Percentiles rank a stretch among this genome's conserved stretches.
Evolutionary conservation across 179 eudicot species (phyloP).

Genomic region (Beta corolliflora): DNA sequence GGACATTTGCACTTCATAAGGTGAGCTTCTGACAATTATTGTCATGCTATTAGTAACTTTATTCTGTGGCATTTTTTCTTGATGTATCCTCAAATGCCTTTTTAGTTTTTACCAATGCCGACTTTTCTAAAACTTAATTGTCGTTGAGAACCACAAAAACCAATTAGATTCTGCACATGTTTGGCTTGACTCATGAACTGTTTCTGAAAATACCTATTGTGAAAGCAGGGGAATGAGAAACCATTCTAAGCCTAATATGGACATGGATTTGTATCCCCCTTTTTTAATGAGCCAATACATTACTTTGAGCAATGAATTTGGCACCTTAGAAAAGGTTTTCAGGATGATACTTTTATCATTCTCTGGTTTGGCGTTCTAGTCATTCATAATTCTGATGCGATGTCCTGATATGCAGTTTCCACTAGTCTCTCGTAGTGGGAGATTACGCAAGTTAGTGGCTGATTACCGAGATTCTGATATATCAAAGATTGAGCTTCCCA

Average conservation of each 20-base stretch:
- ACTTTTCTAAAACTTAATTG: no score
- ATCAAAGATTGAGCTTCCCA: constrained; percentile 59
- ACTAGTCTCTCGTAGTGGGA: constrained; percentile 78
- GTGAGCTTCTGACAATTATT: constrained; percentile 29
- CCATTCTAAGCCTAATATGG: no score
- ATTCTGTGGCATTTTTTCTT: no score
- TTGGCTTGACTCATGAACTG: no score
- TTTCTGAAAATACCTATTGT: no score
- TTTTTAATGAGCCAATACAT: no score
- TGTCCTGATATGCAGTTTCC: constrained; percentile 60
- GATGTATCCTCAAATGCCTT: background rate
- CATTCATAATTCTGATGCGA: constrained; percentile 14
- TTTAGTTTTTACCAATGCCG: background rate
- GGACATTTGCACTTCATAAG: constrained; percentile 76
- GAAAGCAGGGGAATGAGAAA: no score
- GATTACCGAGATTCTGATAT: constrained; percentile 57
- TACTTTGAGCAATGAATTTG: no score
- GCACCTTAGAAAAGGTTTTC: no score
- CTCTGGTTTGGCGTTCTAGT: background rate
- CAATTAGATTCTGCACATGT: no score
- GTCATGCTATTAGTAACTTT: background rate
- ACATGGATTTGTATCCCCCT: no score
- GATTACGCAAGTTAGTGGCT: constrained; percentile 69
- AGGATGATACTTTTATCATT: background rate
- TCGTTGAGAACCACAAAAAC: no score